Conservation (phyloP, 805 yeast genomes). For the Torulaspora delbrueckii region DNA sequence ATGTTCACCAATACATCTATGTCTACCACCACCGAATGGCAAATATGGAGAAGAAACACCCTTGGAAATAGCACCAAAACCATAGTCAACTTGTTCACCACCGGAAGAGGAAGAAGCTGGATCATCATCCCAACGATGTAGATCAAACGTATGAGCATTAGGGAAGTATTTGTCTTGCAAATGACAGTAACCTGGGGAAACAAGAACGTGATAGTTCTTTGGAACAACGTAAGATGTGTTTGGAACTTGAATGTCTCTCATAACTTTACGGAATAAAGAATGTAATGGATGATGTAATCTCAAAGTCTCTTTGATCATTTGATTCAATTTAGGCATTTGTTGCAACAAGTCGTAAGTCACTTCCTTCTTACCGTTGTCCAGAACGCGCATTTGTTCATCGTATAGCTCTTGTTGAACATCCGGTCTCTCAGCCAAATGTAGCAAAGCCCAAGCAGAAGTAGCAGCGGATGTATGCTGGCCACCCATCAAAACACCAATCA, state of each 20-base stretch:
- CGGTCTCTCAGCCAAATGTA: constrained; percentile 85
- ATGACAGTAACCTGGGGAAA: constrained; percentile 90
- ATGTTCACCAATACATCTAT: constrained; percentile 98
- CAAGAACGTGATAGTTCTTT: constrained; percentile 81
- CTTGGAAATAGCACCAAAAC: constrained; percentile 93
- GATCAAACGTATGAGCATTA: constrained; percentile 63
- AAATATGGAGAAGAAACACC: constrained; percentile 94
- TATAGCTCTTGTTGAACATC: constrained; percentile 77
- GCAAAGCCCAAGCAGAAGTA: constrained; percentile 89
- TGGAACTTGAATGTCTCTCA: constrained; percentile 72
- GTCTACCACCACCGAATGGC: constrained; percentile 99
- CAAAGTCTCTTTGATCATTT: constrained; percentile 85
- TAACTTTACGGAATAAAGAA: constrained; percentile 90
- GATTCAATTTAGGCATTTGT: constrained; percentile 74
- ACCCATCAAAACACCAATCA: constrained; percentile 97
- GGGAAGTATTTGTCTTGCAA: constrained; percentile 75
- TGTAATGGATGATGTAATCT: constrained; percentile 96
- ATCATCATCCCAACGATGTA: constrained; percentile 76
- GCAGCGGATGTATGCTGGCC: constrained; percentile 98
- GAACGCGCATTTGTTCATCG: constrained; percentile 63
- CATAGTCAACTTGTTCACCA: constrained; percentile 66
- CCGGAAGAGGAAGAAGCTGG: constrained; percentile 34
- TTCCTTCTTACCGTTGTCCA: constrained; percentile 52
- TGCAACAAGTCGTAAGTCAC: constrained; percentile 78
- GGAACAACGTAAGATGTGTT: constrained; percentile 79